phyloP scores from a whole-genome alignment of 768 basidiomycete species.

The Myochromella boudieri region DNA sequence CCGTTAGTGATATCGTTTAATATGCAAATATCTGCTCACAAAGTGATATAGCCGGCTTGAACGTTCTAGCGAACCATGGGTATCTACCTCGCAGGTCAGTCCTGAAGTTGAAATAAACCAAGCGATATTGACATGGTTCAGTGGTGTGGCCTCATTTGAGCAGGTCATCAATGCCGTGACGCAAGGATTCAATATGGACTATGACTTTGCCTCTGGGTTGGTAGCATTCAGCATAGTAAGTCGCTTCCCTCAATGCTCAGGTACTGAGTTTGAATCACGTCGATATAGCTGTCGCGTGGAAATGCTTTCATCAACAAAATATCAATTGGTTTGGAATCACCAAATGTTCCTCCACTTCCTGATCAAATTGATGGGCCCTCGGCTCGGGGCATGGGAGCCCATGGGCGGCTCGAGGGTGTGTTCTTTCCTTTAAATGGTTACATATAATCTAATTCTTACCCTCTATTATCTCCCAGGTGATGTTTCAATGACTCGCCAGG shows the following conservation, averaged over 20 bases:
- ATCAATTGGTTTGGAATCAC: constrained; percentile 13
- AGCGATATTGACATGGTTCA: neutral
- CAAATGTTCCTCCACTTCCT: constrained; percentile 12
- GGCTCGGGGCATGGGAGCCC: constrained; percentile 13
- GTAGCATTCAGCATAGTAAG: constrained; percentile 15
- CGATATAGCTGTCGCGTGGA: constrained; percentile 10
- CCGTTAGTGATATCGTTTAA: too few relatives aligned
- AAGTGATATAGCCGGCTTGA: constrained; percentile 11
- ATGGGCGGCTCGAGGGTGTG: constrained; percentile 15
- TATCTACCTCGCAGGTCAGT: constrained; percentile 16
- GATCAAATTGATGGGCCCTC: constrained; percentile 12
- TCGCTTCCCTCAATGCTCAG: neutral
- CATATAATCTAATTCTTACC: neutral
- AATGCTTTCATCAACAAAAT: constrained; percentile 13
- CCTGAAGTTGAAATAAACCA: too few relatives aligned
- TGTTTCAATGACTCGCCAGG: neutral
- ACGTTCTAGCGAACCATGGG: constrained; percentile 17
- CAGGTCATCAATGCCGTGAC: constrained; percentile 11
- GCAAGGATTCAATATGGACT: constrained; percentile 16
- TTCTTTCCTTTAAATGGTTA: neutral
- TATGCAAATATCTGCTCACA: neutral
- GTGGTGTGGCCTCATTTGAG: constrained; percentile 15
- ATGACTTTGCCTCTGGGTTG: constrained; percentile 13
- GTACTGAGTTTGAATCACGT: neutral
- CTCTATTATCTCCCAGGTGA: neutral